Evolutionary conservation across 306 rosid genomes (phyloP).

Genomic region (Cicer pinnatifidum): DNA sequence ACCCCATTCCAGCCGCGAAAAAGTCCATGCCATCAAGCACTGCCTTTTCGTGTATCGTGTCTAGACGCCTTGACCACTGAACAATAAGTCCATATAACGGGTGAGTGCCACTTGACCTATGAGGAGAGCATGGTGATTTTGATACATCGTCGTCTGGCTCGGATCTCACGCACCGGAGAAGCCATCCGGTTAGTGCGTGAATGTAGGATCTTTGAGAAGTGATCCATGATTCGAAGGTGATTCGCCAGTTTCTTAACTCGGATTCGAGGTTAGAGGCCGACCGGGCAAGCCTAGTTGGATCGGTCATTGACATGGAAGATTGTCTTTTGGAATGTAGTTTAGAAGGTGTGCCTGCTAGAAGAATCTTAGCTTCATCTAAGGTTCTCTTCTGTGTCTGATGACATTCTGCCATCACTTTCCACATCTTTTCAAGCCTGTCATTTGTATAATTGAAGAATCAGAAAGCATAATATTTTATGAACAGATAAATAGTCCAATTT

Average conservation of each 20-base stretch:
- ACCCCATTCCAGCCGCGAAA: slow-evolving; percentile 86
- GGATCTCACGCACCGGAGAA: slow-evolving; percentile 69
- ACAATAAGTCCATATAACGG: slow-evolving; percentile 81
- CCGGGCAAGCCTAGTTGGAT: slow-evolving; percentile 67
- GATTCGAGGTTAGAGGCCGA: slow-evolving; percentile 73
- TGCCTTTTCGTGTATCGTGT: slow-evolving; percentile 57
- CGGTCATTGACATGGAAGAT: slow-evolving; percentile 52
- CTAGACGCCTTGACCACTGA: slow-evolving; percentile 78
- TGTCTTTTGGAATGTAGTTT: slow-evolving; percentile 52
- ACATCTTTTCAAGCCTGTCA: slow-evolving; percentile 84
- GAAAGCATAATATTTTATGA: slow-evolving; percentile 9
- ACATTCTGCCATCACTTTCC: slow-evolving; percentile 95
- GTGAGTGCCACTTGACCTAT: slow-evolving; percentile 53
- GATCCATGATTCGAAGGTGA: slow-evolving; percentile 82
- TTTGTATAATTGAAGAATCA: slow-evolving; percentile 34
- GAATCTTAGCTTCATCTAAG: slow-evolving; percentile 79
- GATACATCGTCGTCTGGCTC: slow-evolving; percentile 54
- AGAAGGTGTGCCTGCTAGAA: slow-evolving; percentile 67
- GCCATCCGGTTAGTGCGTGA: slow-evolving; percentile 80
- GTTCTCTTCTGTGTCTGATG: slow-evolving; percentile 79
- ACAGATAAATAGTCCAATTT: neutral
- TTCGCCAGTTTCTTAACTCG: slow-evolving; percentile 82
- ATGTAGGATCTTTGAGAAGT: slow-evolving; percentile 83
- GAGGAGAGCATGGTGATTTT: slow-evolving; percentile 67
- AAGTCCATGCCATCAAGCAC: slow-evolving; percentile 82